Base-by-base conservation (phyloP, 169 alveolate genomes). In the Plasmodium vinckei region DNA sequence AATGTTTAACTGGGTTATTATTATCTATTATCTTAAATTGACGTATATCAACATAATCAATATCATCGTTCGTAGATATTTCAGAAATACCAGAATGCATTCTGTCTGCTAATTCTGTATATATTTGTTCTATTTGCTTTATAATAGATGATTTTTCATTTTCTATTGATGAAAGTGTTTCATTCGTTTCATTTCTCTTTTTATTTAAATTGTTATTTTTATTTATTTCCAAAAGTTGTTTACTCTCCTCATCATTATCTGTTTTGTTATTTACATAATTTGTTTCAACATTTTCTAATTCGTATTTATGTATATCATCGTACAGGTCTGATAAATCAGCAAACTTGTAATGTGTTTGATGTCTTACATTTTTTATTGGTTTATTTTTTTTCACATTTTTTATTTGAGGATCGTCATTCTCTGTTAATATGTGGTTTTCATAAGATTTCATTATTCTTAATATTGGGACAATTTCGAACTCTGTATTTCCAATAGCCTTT, bases 11-110 rank as follows among this genome's bases (percentile, higher is more conserved):
- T 17, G 82, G 89, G 33, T 61, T 79, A 54, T 13, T 59, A 46
- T 79, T 79, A 69, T 79, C 89, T 27, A 79, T 79, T 65, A 79
- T 79, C 68, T 79, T 64, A 79, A 79, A 79, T 53, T 59, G 33
- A 44, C 82, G 79, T 65, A 79, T 23, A 79, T 79, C 89, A 53
- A 79, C 82, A 46, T 61, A 65, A 69, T 79, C 82, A 44, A 27
- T 65, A 25, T 65, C 51, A 79, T 79, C 89, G 57, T 21, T 65
- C 17, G 79, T 54, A 46, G 59, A 53, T 9, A 61, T 51, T 79
- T 65, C 89, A 53, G 89, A 42, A 79, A 53, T 46, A 12, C 54
- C 89, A 57, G 84, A 65, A 65, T 79, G 82, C 61, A 54, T 65
- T 79, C 46, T 79, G 46, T 56, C 68, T 79, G 89, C 73, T 60